Base-by-base conservation (phyloP, 2,329 filamentous ascomycete genomes). In the Trichoderma polysporum region DNA sequence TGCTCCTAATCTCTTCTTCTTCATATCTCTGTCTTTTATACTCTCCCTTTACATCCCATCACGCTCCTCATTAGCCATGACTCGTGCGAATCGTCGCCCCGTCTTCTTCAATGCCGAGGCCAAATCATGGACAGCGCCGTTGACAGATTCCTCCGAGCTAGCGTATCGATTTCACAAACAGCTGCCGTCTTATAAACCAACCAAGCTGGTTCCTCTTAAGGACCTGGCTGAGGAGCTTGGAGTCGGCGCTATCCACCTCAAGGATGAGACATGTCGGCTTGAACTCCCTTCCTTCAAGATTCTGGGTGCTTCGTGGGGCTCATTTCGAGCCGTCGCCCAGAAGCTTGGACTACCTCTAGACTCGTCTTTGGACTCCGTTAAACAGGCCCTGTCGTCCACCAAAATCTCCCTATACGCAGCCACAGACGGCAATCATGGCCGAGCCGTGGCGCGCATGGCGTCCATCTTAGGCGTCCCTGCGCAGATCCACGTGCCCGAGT, bases 231-330 rank as follows among this genome's bases (percentile, higher is more conserved):
- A 78, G 2, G 82, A 88, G 15, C 76, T 93, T 0, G 85, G 85
- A 0, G 78, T 92, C 12, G 77, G 78, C 0, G 78, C 82, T 5
- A 80, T 94, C 3, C 82, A 88, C 41, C 73, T 93, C 69, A 94
- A 94, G 73, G 87, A 93, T 71, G 91, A 94, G 75, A 88, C 85
- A 31, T 81, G 78, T 62, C 85, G 91, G 5, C 86, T 92, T 41
- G 88, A 88, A 0, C 81, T 94, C 1, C 90, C 90, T 0, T 85
- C 91, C 0, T 94, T 94, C 2, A 95, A 95, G 76, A 91, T 94
- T 52, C 84, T 94, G 0, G 92, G 91, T 22, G 91, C 91, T 1
- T 91, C 89, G 0, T 94, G 90, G 90, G 90, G 86, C 0, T 83
- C 86, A 3, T 89, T 87, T 71, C 83, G 85, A 7, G 86, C 88